phyloP scores from a whole-genome alignment of 148 eudicot genomes.

The Dianthus caryophyllus region DNA sequence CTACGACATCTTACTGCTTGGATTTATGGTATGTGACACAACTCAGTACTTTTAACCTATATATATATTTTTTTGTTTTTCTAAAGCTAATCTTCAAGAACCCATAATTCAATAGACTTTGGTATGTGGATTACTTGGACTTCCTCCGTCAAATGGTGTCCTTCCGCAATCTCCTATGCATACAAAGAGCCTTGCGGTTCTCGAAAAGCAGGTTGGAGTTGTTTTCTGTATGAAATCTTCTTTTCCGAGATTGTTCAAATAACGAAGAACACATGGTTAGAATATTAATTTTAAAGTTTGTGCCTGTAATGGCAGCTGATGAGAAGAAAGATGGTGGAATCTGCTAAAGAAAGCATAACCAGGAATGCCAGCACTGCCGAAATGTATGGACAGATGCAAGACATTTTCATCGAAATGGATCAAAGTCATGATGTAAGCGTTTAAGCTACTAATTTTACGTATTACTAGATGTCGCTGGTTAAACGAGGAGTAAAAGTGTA shows the following conservation, averaged over 20 bases:
- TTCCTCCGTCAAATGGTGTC: conserved; percentile 96
- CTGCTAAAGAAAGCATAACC: conserved; percentile 44
- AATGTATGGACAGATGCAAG: conserved; percentile 50
- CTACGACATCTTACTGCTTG: conserved; percentile 63
- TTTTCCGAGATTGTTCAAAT: neutral
- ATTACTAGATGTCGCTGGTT: too few relatives aligned
- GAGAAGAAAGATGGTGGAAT: conserved; percentile 41
- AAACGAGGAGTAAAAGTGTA: too few relatives aligned
- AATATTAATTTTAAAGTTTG: conserved; percentile 1
- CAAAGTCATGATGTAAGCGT: conserved; percentile 38
- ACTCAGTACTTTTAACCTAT: neutral
- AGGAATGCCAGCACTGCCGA: conserved; percentile 39
- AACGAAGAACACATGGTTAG: too few relatives aligned
- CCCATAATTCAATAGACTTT: conserved; percentile 40
- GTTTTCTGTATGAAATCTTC: conserved; percentile 10
- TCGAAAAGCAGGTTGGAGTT: conserved; percentile 68
- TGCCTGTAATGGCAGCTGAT: conserved; percentile 28
- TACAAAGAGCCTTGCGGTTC: conserved; percentile 78
- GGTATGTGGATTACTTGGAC: conserved; percentile 80
- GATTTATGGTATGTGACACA: conserved; percentile 65
- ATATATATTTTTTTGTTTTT: too few relatives aligned
- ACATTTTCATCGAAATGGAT: conserved; percentile 53
- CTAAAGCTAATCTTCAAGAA: too few relatives aligned
- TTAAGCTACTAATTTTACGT: neutral
- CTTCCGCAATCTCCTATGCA: conserved; percentile 98